Percentiles rank a stretch among this genome's conserved stretches.
These are phyloP conservation scores for Aspergillus vadensis DNA, from an alignment of 2,329 filamentous ascomycete genomes.

Conservation along the genomic window DNA sequence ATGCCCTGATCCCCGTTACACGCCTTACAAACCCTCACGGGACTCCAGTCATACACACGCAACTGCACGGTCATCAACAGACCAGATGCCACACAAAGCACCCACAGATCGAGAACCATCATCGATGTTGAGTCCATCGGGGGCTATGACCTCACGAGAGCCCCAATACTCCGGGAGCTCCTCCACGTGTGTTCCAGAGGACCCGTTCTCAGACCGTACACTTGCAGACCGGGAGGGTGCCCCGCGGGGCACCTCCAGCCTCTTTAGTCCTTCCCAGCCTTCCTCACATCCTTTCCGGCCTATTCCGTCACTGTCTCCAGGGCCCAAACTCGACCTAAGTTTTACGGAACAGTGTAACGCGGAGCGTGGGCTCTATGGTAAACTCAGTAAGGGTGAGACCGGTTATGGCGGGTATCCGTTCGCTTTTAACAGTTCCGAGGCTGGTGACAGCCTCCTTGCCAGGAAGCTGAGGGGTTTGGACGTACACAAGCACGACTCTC, in stretches of 20 bases:
- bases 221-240: background rate
- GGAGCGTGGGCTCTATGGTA: slow-evolving; percentile 58
- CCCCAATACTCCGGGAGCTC: slow-evolving; percentile 14
- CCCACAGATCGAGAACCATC: slow-evolving; percentile 53
- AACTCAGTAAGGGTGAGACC: slow-evolving; percentile 66
- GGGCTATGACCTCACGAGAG: background rate
- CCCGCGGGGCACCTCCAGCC: background rate
- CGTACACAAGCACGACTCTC: slow-evolving; percentile 38
- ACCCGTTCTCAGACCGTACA: background rate
- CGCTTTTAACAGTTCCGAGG: slow-evolving; percentile 41
- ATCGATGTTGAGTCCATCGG: background rate
- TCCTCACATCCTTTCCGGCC: slow-evolving; percentile 22
- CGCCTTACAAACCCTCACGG: slow-evolving; percentile 71
- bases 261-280: slow-evolving; percentile 1
- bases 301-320: slow-evolving; percentile 20
- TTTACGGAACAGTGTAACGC: slow-evolving; percentile 31
- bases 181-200: slow-evolving; percentile 8
- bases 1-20: slow-evolving; percentile 82
- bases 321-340: slow-evolving; percentile 28
- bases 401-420: slow-evolving; percentile 64
- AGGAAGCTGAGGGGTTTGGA: slow-evolving; percentile 67
- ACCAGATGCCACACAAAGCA: slow-evolving; percentile 61
- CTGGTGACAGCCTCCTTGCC: slow-evolving; percentile 68
- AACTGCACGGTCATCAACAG: slow-evolving; percentile 57
- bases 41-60: slow-evolving; percentile 46